Evolutionary conservation across 495 filamentous ascomycete genomes (phyloP).

Genomic region (Collariella sp.): DNA sequence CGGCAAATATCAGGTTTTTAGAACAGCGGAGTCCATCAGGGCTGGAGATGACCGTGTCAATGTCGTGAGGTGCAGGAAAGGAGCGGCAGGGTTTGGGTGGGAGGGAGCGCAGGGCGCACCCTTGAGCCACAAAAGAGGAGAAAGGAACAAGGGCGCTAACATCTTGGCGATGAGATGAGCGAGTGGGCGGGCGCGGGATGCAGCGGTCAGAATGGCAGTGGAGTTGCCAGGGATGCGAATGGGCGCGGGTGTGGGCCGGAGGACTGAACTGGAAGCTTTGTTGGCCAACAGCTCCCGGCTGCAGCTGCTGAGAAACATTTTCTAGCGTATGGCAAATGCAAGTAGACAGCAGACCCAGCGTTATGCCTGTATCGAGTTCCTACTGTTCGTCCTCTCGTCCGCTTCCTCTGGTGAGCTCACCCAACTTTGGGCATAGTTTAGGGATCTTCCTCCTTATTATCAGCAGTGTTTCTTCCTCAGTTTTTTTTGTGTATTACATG

Average conservation of each 20-base stretch:
- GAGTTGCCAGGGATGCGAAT: not conserved
- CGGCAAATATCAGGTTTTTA: constrained; percentile 29
- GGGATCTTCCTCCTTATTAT: too few species aligned
- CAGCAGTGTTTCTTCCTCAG: too few species aligned
- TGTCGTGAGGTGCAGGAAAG: not conserved
- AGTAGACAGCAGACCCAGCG: too few species aligned
- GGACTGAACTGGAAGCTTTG: too few species aligned
- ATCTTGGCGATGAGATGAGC: constrained; percentile 10
- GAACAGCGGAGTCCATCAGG: constrained; percentile 14
- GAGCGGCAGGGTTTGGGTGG: constrained; percentile 9
- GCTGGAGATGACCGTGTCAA: constrained; percentile 13
- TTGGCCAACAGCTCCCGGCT: not conserved
- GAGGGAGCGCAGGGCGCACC: not conserved
- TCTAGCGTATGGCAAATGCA: not conserved
- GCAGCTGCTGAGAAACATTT: too few species aligned
- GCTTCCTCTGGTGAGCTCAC: too few species aligned
- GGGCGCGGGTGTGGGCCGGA: not conserved
- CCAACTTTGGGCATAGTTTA: not conserved
- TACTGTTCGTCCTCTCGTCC: too few species aligned
- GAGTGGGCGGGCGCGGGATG: not conserved
- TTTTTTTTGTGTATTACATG: too few species aligned
- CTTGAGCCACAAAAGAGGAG: not conserved
- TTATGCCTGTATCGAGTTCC: too few species aligned
- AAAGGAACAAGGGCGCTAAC: not conserved
- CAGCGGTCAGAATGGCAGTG: constrained; percentile 4